Conservation (phyloP, 306 rosid species). For the Cyamopsis tetragonoloba region DNA sequence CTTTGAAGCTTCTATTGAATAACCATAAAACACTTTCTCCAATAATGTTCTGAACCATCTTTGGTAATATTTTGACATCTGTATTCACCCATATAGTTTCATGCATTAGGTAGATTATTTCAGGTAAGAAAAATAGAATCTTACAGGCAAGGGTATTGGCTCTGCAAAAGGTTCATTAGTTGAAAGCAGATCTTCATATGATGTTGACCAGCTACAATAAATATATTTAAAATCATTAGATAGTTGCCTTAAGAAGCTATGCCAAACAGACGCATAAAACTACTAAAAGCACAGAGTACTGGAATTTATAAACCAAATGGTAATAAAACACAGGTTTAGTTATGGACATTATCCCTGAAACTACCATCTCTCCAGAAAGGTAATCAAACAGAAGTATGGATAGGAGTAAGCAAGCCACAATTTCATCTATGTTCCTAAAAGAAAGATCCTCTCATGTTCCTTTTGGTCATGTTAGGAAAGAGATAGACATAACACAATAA, state of each 20-base stretch:
- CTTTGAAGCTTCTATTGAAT: background rate
- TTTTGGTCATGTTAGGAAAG: no score
- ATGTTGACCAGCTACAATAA: conserved; percentile 90
- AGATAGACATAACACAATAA: no score
- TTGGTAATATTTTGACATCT: background rate
- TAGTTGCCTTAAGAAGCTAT: background rate
- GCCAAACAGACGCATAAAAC: conserved; percentile 5
- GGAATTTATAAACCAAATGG: background rate
- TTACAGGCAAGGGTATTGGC: conserved; percentile 86
- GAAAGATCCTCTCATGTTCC: no score
- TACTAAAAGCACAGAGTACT: background rate
- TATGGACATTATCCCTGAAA: background rate
- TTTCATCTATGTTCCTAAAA: background rate
- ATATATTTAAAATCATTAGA: background rate
- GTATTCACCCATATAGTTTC: background rate
- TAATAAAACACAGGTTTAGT: background rate
- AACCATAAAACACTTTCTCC: background rate
- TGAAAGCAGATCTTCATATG: conserved; percentile 80
- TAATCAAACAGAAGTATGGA: background rate
- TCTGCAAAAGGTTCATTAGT: conserved; percentile 69
- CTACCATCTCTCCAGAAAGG: background rate
- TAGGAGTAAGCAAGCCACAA: background rate
- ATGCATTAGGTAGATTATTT: conserved; percentile 35
- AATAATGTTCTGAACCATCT: background rate
- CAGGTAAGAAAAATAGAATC: conserved; percentile 56